Base-by-base conservation (phyloP, 2,329 filamentous ascomycete species). In the Penicillium sp. region DNA sequence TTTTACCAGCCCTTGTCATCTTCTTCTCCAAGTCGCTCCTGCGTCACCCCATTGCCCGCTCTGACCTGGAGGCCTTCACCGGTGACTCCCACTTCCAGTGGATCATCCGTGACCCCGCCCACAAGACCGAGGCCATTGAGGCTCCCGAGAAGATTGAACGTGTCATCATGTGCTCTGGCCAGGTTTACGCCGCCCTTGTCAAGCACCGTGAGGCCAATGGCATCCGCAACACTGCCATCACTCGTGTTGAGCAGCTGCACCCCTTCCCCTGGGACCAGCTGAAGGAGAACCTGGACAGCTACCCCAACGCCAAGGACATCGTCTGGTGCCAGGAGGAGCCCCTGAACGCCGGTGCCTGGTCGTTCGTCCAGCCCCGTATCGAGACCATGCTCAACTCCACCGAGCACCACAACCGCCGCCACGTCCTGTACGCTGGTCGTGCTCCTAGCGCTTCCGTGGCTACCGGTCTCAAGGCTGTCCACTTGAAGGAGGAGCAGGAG, bases 21-120 rank as follows among this genome's bases (percentile, higher is more conserved):
- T 99, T 99, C 90, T 99, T 99, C 87, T 97, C 92, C 73, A 99
- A 99, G 84, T 91, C 92, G 65, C 87, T 99, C 53, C 90, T 99
- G 69, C 93, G 95, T 74, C 95, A 99, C 80, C 95, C 95, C 54
- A 80, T 98, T 61, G 91, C 93, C 51, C 92, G 95, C 69, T 98
- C 94, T 54, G 82, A 87, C 72, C 89, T 98, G 73, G 92, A 96
- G 72, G 93, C 97, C 67, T 97, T 99, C 82, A 91, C 87, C 13
- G 92, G 90, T 57, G 89, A 97, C 58, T 93, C 92, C 15, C 91
- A 96, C 81, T 99, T 99, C 89, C 86, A 91, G 78, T 97, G 93
- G 93, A 93, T 99, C 80, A 94, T 99, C 73, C 87, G 90, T 26
- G 95, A 99, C 76, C 88, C 92, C 3, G 92, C 90, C 65, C 95